These are phyloP conservation scores for Butyriboletus loyo DNA, from an alignment of 768 basidiomycete genomes.

Conservation along the genomic window DNA sequence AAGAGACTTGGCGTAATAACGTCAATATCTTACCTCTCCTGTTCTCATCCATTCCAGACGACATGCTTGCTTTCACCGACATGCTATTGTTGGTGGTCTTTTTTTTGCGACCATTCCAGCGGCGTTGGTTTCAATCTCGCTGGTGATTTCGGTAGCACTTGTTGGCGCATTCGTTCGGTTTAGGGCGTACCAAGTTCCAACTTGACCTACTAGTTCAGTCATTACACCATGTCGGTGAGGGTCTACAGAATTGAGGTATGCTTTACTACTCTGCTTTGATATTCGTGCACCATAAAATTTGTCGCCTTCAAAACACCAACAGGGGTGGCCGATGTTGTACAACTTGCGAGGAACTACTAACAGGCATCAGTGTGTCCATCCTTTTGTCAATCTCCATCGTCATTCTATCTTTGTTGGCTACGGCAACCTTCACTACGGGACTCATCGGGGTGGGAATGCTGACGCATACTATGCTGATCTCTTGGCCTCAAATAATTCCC, in stretches of 20 bases:
- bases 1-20: too few species aligned
- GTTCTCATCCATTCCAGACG: conserved; percentile 5
- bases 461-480: too few species aligned
- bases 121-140: conserved; percentile 48
- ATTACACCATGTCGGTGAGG: conserved; percentile 69
- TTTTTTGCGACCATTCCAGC: too few species aligned
- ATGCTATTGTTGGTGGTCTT: conserved; percentile 35
- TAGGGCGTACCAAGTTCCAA: conserved; percentile 76
- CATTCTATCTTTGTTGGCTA: conserved; percentile 55
- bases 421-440: too few species aligned
- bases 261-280: not conserved
- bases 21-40: not conserved
- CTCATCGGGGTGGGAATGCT: too few species aligned
- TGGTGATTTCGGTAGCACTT: conserved; percentile 57
- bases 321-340: too few species aligned
- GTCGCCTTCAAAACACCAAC: conserved; percentile 27
- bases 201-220: conserved; percentile 76
- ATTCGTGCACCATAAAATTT: not conserved
- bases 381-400: conserved; percentile 49
- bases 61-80: conserved; percentile 33
- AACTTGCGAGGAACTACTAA: conserved; percentile 38
- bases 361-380: conserved; percentile 49
- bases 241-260: conserved; percentile 72
- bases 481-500: too few species aligned
- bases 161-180: conserved; percentile 72